These are phyloP conservation scores for Kurtzmaniella cleridarum DNA, from an alignment of 805 yeast species.

Conservation along the genomic window DNA sequence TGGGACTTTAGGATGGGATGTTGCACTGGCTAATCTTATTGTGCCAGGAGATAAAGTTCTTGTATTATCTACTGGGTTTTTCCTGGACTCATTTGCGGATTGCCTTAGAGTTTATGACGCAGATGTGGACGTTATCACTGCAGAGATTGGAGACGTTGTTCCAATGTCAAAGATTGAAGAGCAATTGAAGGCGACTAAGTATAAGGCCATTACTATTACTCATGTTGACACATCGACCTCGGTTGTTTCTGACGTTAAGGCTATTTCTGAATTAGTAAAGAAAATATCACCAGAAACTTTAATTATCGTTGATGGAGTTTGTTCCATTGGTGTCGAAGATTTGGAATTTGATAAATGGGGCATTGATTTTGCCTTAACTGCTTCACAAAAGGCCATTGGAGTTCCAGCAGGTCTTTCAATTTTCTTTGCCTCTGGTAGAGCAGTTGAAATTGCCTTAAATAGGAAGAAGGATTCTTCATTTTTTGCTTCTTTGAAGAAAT, in stretches of 20 bases:
- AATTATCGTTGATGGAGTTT: conserved; percentile 88
- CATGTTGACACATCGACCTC: conserved; percentile 97
- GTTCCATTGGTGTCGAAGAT: conserved; percentile 87
- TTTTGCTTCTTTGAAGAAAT: conserved; percentile 70
- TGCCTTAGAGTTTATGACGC: conserved; percentile 68
- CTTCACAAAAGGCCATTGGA: conserved; percentile 93
- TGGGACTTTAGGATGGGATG: conserved; percentile 95
- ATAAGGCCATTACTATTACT: conserved; percentile 74
- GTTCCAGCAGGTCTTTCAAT: conserved; percentile 90
- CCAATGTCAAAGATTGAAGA: conserved; percentile 50
- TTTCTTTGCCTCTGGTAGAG: conserved; percentile 70
- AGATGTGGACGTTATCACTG: conserved; percentile 66
- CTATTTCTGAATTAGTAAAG: conserved; percentile 57
- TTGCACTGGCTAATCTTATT: conserved; percentile 73
- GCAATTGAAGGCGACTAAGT: conserved; percentile 47
- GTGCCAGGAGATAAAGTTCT: conserved; percentile 62
- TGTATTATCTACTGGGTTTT: conserved; percentile 86
- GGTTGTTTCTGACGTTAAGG: conserved; percentile 70
- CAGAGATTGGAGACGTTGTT: conserved; percentile 70
- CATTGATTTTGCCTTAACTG: conserved; percentile 81
- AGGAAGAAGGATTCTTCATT: conserved; percentile 47
- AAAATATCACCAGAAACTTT: conserved; percentile 71
- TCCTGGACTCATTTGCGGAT: conserved; percentile 78
- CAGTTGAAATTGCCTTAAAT: conserved; percentile 52
- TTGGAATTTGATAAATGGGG: conserved; percentile 87